Evolutionary conservation across 192 early-diverging fungal species (phyloP).

Genomic region (Obelidium mucronatum): DNA sequence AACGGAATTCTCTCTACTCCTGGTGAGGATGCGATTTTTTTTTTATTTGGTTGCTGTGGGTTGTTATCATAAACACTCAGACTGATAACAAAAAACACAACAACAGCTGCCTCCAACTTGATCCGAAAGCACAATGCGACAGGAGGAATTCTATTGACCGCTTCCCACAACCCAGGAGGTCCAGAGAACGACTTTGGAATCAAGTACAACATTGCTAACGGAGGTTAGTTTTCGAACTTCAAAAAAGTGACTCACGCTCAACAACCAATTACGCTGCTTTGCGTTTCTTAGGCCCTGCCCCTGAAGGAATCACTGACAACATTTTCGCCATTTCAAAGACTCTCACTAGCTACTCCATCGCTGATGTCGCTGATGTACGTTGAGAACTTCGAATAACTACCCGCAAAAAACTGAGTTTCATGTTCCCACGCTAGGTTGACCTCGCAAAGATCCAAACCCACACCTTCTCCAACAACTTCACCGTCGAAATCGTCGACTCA

Average conservation of each 20-base stretch:
- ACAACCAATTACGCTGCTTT: not conserved
- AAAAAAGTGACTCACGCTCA: not conserved
- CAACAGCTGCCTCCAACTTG: constrained; percentile 84
- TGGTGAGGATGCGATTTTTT: constrained; percentile 25
- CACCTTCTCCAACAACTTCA: constrained; percentile 65
- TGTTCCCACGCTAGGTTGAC: constrained; percentile 62
- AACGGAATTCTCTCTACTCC: constrained; percentile 95
- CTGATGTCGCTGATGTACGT: constrained; percentile 66
- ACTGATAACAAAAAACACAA: not conserved
- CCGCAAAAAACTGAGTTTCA: not conserved
- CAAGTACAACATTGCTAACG: constrained; percentile 97
- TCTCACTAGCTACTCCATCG: constrained; percentile 70
- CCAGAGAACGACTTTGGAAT: constrained; percentile 98
- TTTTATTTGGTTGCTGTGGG: not conserved
- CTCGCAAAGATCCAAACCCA: constrained; percentile 73
- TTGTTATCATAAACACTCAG: not conserved
- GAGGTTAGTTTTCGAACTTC: constrained; percentile 62
- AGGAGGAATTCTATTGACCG: constrained; percentile 96
- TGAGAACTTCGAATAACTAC: not conserved
- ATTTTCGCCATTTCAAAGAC: constrained; percentile 86
- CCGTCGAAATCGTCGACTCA: constrained; percentile 88
- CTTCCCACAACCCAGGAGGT: constrained; percentile 98
- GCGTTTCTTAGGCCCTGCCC: constrained; percentile 80
- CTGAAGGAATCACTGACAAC: constrained; percentile 91
- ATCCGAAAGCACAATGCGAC: constrained; percentile 89